phyloP scores from a whole-genome alignment of 495 filamentous ascomycete genomes.

The Trypethelium eluteriae region DNA sequence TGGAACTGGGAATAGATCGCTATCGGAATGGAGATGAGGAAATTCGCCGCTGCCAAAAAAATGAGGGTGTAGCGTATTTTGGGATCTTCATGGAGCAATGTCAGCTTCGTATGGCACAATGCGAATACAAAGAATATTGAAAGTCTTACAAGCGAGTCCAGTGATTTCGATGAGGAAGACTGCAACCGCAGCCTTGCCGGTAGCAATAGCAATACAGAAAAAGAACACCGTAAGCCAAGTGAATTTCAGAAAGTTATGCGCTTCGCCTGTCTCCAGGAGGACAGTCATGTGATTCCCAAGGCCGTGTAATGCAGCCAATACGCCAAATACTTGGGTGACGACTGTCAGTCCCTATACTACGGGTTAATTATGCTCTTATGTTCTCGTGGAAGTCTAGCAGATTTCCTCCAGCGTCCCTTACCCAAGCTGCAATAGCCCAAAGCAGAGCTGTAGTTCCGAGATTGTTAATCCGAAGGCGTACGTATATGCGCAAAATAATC shows the following conservation, averaged over 20 bases:
- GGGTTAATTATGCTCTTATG: neutral
- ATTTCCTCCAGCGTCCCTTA: neutral
- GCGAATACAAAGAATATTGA: neutral
- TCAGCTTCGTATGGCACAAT: neutral
- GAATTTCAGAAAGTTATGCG: conserved; percentile 10
- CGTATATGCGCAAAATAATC: conserved; percentile 9
- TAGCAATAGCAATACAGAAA: conserved; percentile 10
- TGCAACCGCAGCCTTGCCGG: conserved; percentile 10
- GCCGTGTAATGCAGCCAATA: conserved; percentile 9
- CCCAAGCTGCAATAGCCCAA: conserved; percentile 9
- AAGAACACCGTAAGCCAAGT: conserved; percentile 10
- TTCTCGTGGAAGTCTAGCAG: neutral
- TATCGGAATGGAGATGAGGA: conserved; percentile 1
- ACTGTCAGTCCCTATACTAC: neutral
- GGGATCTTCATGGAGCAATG: conserved; percentile 1
- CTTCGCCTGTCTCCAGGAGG: conserved; percentile 6
- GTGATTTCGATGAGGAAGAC: conserved; percentile 5
- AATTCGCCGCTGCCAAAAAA: conserved; percentile 2
- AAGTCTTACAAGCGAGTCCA: conserved; percentile 8
- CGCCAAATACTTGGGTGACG: conserved; percentile 1
- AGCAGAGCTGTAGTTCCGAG: conserved; percentile 2
- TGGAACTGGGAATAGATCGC: conserved; percentile 8
- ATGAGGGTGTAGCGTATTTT: conserved; percentile 6
- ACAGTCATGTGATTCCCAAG: conserved; percentile 9
- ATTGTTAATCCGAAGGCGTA: conserved; percentile 8